Conservation (phyloP, 2,329 filamentous ascomycete species). For the Alternaria triticina region DNA sequence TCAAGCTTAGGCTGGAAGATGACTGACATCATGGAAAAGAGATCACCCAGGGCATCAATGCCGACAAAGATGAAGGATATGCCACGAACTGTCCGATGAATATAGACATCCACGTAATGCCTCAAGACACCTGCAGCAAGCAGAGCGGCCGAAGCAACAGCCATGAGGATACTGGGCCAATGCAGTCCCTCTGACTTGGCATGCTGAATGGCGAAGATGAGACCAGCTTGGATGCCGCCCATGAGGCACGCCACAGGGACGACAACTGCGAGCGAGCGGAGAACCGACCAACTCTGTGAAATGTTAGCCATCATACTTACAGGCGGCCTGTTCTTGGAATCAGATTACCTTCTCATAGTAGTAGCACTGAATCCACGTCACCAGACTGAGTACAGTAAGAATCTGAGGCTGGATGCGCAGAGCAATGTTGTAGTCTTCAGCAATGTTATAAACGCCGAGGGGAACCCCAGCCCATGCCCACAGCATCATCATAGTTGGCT, state of each 20-base stretch:
- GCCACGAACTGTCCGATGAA: constrained; percentile 69
- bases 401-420: constrained; percentile 64
- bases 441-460: constrained; percentile 67
- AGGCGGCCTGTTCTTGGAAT: no score
- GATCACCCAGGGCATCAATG: constrained; percentile 72
- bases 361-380: constrained; percentile 64
- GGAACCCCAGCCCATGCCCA: constrained; percentile 73
- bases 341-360: constrained; percentile 64
- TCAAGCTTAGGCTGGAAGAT: constrained; percentile 66
- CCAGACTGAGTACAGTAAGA: constrained; percentile 58
- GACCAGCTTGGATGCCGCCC: constrained; percentile 63
- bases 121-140: constrained; percentile 70
- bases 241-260: constrained; percentile 62
- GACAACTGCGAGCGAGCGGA: constrained; percentile 57
- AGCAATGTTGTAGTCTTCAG: constrained; percentile 60
- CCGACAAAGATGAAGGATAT: constrained; percentile 76
- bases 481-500: constrained; percentile 74
- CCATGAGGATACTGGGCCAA: constrained; percentile 73
- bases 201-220: constrained; percentile 64
- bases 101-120: constrained; percentile 74
- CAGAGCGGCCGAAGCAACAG: constrained; percentile 66
- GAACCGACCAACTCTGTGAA: constrained; percentile 59
- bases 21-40: constrained; percentile 70
- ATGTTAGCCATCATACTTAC: no score
- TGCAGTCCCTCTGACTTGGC: constrained; percentile 54